phyloP scores from a whole-genome alignment of 1,139 yeast genomes.

The Geotrichum bryndzae region DNA sequence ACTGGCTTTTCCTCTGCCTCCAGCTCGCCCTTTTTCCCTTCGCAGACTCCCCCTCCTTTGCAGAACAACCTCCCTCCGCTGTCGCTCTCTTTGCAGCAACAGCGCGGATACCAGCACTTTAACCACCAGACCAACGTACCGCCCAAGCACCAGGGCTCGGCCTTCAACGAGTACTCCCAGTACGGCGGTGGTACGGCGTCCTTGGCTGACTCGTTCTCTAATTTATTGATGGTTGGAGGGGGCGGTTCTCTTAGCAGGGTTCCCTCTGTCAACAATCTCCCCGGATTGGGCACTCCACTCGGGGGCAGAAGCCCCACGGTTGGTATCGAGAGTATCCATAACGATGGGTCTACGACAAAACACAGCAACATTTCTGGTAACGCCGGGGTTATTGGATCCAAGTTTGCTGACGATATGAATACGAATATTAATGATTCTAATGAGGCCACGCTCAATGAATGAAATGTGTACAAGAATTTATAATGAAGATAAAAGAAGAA shows the following conservation, averaged over 20 bases:
- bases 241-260: conserved; percentile 13
- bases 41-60: conserved; percentile 28
- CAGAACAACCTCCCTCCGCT: conserved; percentile 16
- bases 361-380: conserved; percentile 7
- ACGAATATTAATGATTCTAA: conserved; percentile 18
- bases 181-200: conserved; percentile 18
- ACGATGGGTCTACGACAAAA: conserved; percentile 9
- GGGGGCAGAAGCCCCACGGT: conserved; percentile 12
- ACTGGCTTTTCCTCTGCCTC: conserved; percentile 24
- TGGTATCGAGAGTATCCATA: conserved; percentile 13
- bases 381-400: conserved; percentile 18
- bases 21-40: conserved; percentile 29
- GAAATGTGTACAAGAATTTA: conserved; percentile 7
- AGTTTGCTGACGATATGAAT: conserved; percentile 14
- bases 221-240: conserved; percentile 20
- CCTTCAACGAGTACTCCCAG: conserved; percentile 1
- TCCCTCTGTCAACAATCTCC: conserved; percentile 12
- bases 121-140: neutral
- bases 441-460: conserved; percentile 17
- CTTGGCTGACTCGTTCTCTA: conserved; percentile 25
- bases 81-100: conserved; percentile 23
- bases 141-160: neutral
- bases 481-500: conserved; percentile 1
- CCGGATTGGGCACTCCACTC: conserved; percentile 4
- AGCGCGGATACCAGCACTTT: conserved; percentile 20